phyloP scores from a whole-genome alignment of 2,329 filamentous ascomycete genomes.

The Pezizomycotina sp. region DNA sequence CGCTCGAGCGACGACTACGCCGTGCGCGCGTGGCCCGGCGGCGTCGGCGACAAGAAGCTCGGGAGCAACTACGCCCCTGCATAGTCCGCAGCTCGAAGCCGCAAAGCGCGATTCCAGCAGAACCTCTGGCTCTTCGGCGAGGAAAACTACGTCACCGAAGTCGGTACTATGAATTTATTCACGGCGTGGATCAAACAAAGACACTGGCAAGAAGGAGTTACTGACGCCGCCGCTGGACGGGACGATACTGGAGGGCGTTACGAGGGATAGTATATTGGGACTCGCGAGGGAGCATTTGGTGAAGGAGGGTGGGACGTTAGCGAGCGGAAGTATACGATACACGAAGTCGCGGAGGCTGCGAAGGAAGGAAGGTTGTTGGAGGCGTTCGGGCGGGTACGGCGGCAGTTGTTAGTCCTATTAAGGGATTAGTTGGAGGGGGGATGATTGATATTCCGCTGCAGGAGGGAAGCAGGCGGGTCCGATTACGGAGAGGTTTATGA shows the following conservation, averaged over 20 bases:
- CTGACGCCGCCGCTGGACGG: constrained; percentile 91
- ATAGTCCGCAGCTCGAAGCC: constrained; percentile 88
- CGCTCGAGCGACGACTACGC: constrained; percentile 92
- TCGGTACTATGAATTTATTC: constrained; percentile 98
- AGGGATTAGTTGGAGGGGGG: constrained; percentile 70
- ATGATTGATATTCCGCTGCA: constrained; percentile 64
- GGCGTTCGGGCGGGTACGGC: constrained; percentile 91
- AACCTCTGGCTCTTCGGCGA: constrained; percentile 96
- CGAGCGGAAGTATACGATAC: constrained; percentile 87
- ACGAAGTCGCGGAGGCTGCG: constrained; percentile 63
- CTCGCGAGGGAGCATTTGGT: constrained; percentile 69
- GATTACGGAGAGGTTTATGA: constrained; percentile 72
- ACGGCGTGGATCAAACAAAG: constrained; percentile 65
- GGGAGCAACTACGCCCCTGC: constrained; percentile 98
- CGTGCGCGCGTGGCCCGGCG: constrained; percentile 91
- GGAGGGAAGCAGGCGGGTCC: constrained; percentile 71
- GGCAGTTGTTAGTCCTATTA: constrained; percentile 79
- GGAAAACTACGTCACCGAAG: constrained; percentile 90
- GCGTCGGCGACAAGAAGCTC: constrained; percentile 95
- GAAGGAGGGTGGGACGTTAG: constrained; percentile 76
- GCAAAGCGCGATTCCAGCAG: constrained; percentile 84
- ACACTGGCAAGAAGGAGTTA: constrained; percentile 79
- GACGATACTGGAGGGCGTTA: constrained; percentile 90
- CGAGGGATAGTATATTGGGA: constrained; percentile 72
- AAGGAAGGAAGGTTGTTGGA: constrained; percentile 75